A percentile compares a stretch with the other conserved stretches of the same genome.
These are phyloP conservation scores for Ochromonas danica DNA, from an alignment of 108 stramenopile species.

Conservation along the genomic window DNA sequence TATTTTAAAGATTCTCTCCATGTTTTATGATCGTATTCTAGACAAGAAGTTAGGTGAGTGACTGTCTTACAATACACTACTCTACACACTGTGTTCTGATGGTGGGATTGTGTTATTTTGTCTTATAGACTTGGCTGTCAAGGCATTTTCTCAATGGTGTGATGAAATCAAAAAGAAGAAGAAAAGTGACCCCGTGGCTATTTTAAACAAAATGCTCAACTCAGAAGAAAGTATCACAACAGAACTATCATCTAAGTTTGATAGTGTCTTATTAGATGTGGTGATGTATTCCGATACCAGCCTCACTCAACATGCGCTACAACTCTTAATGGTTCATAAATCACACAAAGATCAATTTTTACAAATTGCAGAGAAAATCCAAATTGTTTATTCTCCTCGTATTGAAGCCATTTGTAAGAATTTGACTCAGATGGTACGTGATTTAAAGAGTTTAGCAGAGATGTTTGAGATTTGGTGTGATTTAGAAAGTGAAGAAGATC, in stretches of 20 bases:
- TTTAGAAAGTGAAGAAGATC: slow-evolving; percentile 19
- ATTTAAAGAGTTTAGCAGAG: slow-evolving; percentile 21
- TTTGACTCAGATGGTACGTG: neutral
- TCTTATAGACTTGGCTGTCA: neutral
- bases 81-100: too few relatives aligned
- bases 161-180: neutral
- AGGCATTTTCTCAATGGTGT: slow-evolving; percentile 11
- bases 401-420: slow-evolving; percentile 2
- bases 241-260: neutral
- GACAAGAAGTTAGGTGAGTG: slow-evolving; percentile 19
- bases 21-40: slow-evolving; percentile 31
- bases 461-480: slow-evolving; percentile 36
- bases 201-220: neutral
- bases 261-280: slow-evolving; percentile 12
- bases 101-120: too few relatives aligned
- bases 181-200: neutral
- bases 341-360: neutral
- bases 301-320: slow-evolving; percentile 8
- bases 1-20: neutral
- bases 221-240: slow-evolving; percentile 5
- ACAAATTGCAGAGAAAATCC: neutral
- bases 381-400: slow-evolving; percentile 20
- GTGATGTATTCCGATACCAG: slow-evolving; percentile 4
- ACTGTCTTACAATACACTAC: neutral
- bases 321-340: slow-evolving; percentile 27